These are phyloP conservation scores for Exophiala mesophila DNA, from an alignment of 2,329 filamentous ascomycete genomes.

Conservation along the genomic window DNA sequence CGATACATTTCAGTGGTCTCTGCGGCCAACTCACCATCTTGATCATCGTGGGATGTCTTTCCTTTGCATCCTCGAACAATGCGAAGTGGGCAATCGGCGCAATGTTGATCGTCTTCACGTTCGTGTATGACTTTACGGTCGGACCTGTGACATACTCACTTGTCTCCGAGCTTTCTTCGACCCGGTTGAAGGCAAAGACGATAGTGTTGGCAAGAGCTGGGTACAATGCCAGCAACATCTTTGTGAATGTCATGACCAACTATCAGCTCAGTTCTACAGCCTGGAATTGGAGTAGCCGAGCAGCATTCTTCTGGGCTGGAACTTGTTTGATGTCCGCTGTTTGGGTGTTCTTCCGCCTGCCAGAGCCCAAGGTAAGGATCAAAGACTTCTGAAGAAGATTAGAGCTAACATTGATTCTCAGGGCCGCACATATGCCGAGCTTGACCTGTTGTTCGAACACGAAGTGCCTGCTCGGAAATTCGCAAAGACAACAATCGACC, in stretches of 20 bases:
- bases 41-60: slow-evolving; percentile 28
- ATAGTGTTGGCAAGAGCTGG: slow-evolving; percentile 48
- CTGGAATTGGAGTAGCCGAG: slow-evolving; percentile 35
- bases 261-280: slow-evolving; percentile 28
- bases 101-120: slow-evolving; percentile 50
- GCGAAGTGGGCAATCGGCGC: slow-evolving; percentile 38
- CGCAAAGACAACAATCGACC: slow-evolving; percentile 29
- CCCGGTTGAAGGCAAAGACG: slow-evolving; percentile 50
- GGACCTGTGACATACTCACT: slow-evolving; percentile 51
- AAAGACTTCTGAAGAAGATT: slow-evolving; percentile 65
- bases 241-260: slow-evolving; percentile 28
- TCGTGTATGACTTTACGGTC: slow-evolving; percentile 52
- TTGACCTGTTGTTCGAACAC: slow-evolving; percentile 41
- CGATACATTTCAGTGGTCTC: slow-evolving; percentile 34
- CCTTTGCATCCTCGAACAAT: slow-evolving; percentile 24
- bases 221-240: slow-evolving; percentile 40
- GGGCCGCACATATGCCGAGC: slow-evolving; percentile 37
- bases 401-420: slow-evolving; percentile 34
- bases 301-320: slow-evolving; percentile 38
- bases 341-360: slow-evolving; percentile 41
- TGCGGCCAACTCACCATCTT: slow-evolving; percentile 27
- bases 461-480: slow-evolving; percentile 36
- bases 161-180: slow-evolving; percentile 50
- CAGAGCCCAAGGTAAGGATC: slow-evolving; percentile 33
- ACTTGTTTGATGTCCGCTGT: slow-evolving; percentile 30